Base-by-base conservation (phyloP, 2,329 filamentous ascomycete species). In the Bretziella fagacearum region DNA sequence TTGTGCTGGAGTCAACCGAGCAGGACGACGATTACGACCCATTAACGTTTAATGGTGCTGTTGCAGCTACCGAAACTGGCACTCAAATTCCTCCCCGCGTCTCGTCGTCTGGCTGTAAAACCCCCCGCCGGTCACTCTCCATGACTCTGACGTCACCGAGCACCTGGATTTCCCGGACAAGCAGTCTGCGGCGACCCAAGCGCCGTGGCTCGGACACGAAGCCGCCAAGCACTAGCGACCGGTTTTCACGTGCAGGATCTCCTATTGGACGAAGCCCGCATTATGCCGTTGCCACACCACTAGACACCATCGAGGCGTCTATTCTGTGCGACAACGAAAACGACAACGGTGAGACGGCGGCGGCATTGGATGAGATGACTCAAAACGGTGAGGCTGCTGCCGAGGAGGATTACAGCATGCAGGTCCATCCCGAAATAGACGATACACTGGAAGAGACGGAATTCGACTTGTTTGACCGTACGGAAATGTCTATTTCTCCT, bases 121-220 rank as follows among this genome's bases (percentile, higher is more conserved):
- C 20, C 23, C 41, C 27, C 3, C 40, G 41, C 10, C 67, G 70
- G 50, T 77, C 75, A 13, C 62, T 73, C 22, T 78, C 76, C 13
- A 70, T 74, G 65, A 72, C 75, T 47, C 73, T 79, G 51, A 65
- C 65, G 51, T 71, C 74, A 1, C 66, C 74, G 13, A 65, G 62
- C 43, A 69, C 62, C 43, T 77, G 74, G 73, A 70, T 76, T 52
- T 62, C 70, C 27, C 70, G 63, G 56, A 65, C 68, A 6, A 68
- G 71, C 47, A 79, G 74, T 59, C 56, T 77, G 46, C 69, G 73
- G 42, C 69, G 69, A 18, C 61, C 66, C 25, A 78, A 75, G 59
- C 66, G 69, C 51, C 40, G 40, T 6, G 40, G 26, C 10, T 43
- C 40, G 15, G 40, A 65, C 23, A 17, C 63, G 50, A 47, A 32